Percentiles rank a stretch among this genome's conserved stretches.
Conservation (phyloP, 139 green algal species). For the Coccomyxa sp. region DNA sequence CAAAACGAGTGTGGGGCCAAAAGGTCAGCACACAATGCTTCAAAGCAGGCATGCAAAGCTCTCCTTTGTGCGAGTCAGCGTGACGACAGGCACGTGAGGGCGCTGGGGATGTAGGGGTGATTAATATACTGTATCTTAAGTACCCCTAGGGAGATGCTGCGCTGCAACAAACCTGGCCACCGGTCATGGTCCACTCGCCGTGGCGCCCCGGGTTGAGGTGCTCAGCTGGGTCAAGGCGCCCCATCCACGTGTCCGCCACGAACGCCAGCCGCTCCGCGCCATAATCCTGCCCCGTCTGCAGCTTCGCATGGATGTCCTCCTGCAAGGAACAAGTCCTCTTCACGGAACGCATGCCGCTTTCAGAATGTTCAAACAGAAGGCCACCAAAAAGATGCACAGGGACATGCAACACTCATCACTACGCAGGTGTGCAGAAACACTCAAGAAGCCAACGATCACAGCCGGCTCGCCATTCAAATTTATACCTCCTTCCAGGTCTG, state of each 20-base stretch:
- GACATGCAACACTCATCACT: not conserved
- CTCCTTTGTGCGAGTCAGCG: too few relatives aligned
- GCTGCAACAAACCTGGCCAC: not conserved
- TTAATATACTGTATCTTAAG: too few relatives aligned
- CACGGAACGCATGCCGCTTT: not conserved
- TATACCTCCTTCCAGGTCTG: too few relatives aligned
- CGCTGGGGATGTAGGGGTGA: too few relatives aligned
- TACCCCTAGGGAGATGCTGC: too few relatives aligned
- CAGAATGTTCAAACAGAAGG: too few relatives aligned
- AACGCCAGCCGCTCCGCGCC: slow-evolving; percentile 30
- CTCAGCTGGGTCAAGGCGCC: slow-evolving; percentile 55
- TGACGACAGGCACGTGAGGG: too few relatives aligned
- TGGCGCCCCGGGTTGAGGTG: slow-evolving; percentile 63
- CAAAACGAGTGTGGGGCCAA: too few relatives aligned
- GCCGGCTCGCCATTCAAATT: not conserved
- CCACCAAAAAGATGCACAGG: too few relatives aligned
- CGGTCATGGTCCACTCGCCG: slow-evolving; percentile 55
- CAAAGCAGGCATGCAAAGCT: too few relatives aligned
- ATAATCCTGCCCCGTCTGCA: slow-evolving; percentile 15
- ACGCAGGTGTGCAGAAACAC: not conserved
- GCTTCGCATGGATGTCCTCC: slow-evolving; percentile 8
- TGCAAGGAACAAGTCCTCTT: not conserved
- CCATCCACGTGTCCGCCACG: slow-evolving; percentile 42
- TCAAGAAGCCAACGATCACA: too few relatives aligned
- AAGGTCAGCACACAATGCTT: too few relatives aligned